phyloP scores from a whole-genome alignment of 2,329 filamentous ascomycete genomes.

The Sclerotinia borealis region DNA sequence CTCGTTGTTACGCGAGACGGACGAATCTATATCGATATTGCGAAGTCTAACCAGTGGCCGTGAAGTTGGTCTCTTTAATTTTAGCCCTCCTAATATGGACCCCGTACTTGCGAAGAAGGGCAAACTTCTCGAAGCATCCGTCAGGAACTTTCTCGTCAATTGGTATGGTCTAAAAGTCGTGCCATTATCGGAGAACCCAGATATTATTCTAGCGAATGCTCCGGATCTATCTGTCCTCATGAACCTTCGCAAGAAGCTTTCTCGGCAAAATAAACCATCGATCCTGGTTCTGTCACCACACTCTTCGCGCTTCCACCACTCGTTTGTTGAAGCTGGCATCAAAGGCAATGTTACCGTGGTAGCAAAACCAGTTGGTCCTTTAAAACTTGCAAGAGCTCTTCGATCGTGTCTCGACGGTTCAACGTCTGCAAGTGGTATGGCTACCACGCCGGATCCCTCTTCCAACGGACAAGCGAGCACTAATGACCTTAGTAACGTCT shows the following conservation, averaged over 20 bases:
- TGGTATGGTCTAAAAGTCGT: conserved; percentile 32
- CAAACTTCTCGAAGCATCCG: conserved; percentile 23
- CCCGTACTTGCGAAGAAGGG: conserved; percentile 21
- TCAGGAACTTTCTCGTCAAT: conserved; percentile 26
- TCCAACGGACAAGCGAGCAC: conserved; percentile 14
- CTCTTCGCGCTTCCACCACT: conserved; percentile 23
- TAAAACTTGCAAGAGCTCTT: conserved; percentile 31
- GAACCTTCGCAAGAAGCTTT: conserved; percentile 12
- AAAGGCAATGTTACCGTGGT: conserved; percentile 28
- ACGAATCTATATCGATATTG: conserved; percentile 26
- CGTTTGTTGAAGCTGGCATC: conserved; percentile 9
- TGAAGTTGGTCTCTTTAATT: conserved; percentile 27
- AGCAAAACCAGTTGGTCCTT: conserved; percentile 30
- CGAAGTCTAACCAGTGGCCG: conserved; percentile 20
- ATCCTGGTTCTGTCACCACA: conserved; percentile 31
- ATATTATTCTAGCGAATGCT: conserved; percentile 30
- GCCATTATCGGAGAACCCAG: conserved; percentile 20
- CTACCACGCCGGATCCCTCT: conserved; percentile 16
- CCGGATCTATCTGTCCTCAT: conserved; percentile 17
- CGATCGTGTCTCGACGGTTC: conserved; percentile 24
- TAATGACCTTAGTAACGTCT: conserved; percentile 26
- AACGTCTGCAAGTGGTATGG: not conserved
- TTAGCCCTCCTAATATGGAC: conserved; percentile 23
- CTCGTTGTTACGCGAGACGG: conserved; percentile 19
- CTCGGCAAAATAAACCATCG: conserved; percentile 14